A percentile compares a stretch with the other conserved stretches of the same genome.
Evolutionary conservation across 176 grass and related monocot genomes (phyloP).

Genomic region (Cenchrus americanus): DNA sequence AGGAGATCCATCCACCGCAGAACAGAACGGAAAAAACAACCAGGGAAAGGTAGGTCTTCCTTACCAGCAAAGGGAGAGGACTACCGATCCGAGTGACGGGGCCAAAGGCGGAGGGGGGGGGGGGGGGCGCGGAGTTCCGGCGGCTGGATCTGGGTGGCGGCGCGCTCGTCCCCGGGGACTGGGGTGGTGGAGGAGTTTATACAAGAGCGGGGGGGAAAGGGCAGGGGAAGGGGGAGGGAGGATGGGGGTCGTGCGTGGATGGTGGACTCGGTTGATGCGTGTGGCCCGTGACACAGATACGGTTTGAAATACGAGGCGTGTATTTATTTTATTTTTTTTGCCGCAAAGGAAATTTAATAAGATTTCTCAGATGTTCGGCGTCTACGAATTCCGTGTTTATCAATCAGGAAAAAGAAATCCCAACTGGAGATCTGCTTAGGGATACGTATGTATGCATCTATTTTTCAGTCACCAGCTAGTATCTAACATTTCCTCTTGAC

Average conservation of each 20-base stretch:
- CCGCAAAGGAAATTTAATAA: too few relatives aligned
- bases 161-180: not conserved
- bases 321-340: not conserved
- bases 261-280: conserved; percentile 14
- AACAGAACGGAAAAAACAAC: not conserved
- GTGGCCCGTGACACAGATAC: conserved; percentile 9
- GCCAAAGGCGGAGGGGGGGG: not conserved
- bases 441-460: too few relatives aligned
- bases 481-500: too few relatives aligned
- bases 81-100: not conserved
- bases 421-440: too few relatives aligned
- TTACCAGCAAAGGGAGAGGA: not conserved
- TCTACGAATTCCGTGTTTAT: not conserved
- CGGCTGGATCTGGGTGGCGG: conserved; percentile 22
- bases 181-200: conserved; percentile 33
- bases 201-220: not conserved
- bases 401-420: too few relatives aligned
- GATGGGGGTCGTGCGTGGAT: conserved; percentile 7
- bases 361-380: not conserved
- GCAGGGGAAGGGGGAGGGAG: not conserved
- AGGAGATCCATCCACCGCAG: not conserved
- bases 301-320: not conserved
- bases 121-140: not conserved
- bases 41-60: not conserved
- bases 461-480: too few relatives aligned